Conservation (phyloP, 768 basidiomycete genomes). For the Termitomyces sp. region DNA sequence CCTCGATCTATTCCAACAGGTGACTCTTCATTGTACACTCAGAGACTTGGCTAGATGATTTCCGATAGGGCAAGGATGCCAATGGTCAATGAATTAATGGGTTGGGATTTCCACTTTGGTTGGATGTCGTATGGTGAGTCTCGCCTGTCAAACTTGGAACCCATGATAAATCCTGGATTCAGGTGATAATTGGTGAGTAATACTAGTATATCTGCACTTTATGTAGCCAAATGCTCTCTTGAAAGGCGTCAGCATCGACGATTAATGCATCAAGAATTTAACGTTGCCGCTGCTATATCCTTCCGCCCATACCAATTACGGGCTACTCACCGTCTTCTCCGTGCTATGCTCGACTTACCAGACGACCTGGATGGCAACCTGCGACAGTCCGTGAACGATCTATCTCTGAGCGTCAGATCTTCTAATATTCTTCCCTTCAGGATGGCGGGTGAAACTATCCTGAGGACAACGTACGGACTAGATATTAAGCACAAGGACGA, state of each 20-base stretch:
- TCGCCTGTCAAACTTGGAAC: too few relatives aligned
- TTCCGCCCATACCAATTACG: conserved; percentile 17
- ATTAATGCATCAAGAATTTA: conserved; percentile 19
- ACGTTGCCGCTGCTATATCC: conserved; percentile 10
- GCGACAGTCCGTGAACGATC: conserved; percentile 4
- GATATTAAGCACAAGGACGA: conserved; percentile 24
- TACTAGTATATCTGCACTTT: background rate
- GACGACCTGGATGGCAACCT: conserved; percentile 11
- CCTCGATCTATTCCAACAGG: conserved; percentile 15
- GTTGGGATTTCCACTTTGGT: conserved; percentile 15
- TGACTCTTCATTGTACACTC: background rate
- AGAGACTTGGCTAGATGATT: background rate
- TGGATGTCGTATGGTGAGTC: conserved; percentile 14
- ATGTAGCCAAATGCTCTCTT: background rate
- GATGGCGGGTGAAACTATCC: conserved; percentile 20
- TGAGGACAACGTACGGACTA: conserved; percentile 29
- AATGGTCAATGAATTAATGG: too few relatives aligned
- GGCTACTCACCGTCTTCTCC: conserved; percentile 18
- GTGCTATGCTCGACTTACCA: conserved; percentile 14
- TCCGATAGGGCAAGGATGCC: conserved; percentile 5
- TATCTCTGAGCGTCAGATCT: background rate
- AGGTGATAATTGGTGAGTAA: conserved; percentile 7
- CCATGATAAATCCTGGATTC: background rate
- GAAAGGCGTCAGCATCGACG: conserved; percentile 19
- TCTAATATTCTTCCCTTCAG: background rate